Conservation (phyloP, 768 basidiomycete genomes). For the Calocybe cyanea region DNA sequence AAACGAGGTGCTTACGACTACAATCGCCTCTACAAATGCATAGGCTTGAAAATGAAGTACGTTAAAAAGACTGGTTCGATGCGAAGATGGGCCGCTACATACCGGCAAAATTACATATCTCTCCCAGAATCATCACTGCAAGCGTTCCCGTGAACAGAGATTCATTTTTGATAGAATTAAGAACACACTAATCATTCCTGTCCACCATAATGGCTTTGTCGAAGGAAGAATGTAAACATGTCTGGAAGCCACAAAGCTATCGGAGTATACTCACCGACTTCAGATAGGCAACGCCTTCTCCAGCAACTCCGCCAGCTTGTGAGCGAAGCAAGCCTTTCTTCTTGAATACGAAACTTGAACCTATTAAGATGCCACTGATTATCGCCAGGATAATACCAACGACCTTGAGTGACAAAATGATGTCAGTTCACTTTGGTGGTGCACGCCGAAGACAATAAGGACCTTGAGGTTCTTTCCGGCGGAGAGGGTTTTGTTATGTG, state of each 20-base stretch:
- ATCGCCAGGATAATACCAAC: constrained; percentile 78
- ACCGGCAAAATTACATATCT: constrained; percentile 85
- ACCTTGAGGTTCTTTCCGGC: constrained; percentile 52
- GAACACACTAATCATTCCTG: constrained; percentile 78
- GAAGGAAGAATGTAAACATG: constrained; percentile 11
- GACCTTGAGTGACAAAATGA: constrained; percentile 38
- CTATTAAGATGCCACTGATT: constrained; percentile 82
- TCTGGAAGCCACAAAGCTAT: constrained; percentile 5
- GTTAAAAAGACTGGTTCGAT: constrained; percentile 13
- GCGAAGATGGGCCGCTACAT: constrained; percentile 28
- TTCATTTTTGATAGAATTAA: background rate
- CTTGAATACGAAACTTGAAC: constrained; percentile 94
- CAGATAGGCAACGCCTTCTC: constrained; percentile 91
- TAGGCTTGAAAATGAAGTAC: constrained; percentile 49
- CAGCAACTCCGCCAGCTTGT: constrained; percentile 74
- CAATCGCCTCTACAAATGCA: constrained; percentile 87
- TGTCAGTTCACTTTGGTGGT: constrained; percentile 3
- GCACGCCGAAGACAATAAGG: background rate
- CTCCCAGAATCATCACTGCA: constrained; percentile 88
- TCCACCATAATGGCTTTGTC: constrained; percentile 85
- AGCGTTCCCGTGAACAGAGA: constrained; percentile 8
- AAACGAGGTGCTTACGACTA: constrained; percentile 60
- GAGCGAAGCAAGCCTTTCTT: constrained; percentile 87
- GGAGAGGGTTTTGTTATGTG: constrained; percentile 31
- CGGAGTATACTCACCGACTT: constrained; percentile 66